A percentile compares a stretch with the other conserved stretches of the same genome.
phyloP scores from a whole-genome alignment of 495 filamentous ascomycete genomes.

The Amniculicola lignicola region DNA sequence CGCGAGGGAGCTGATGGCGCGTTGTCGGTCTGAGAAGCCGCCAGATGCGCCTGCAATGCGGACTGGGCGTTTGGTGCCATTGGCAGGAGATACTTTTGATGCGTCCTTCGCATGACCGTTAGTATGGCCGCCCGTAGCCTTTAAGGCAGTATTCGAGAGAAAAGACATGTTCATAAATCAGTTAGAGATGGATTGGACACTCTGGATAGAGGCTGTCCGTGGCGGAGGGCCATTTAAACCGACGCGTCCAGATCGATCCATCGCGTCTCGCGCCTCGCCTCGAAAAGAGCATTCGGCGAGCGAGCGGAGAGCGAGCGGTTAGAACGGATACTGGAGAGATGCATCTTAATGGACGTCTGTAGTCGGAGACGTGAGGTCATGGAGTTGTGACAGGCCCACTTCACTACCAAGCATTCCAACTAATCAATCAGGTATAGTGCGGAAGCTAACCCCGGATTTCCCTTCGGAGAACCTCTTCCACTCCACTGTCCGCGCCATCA shows the following conservation, averaged over 20 bases:
- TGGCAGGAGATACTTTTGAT: neutral
- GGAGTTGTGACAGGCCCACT: too few species aligned
- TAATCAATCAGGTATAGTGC: too few species aligned
- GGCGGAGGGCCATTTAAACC: too few species aligned
- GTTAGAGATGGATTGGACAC: too few species aligned
- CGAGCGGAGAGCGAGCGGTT: too few species aligned
- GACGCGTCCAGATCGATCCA: too few species aligned
- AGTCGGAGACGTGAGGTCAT: neutral
- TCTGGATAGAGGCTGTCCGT: too few species aligned
- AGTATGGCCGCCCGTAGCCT: neutral
- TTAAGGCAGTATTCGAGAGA: neutral
- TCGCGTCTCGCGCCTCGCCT: too few species aligned
- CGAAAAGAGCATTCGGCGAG: too few species aligned
- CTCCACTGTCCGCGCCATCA: neutral
- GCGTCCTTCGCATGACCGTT: neutral
- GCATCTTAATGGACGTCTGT: too few species aligned
- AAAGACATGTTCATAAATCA: slow-evolving; percentile 5
- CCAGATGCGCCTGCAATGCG: slow-evolving; percentile 39
- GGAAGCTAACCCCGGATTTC: too few species aligned
- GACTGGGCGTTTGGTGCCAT: slow-evolving; percentile 34
- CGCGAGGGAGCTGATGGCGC: slow-evolving; percentile 35
- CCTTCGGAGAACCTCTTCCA: slow-evolving; percentile 14
- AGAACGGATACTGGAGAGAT: too few species aligned
- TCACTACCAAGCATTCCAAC: slow-evolving; percentile 11
- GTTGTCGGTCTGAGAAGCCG: slow-evolving; percentile 39